A percentile compares a stretch with the other conserved stretches of the same genome.
Conservation (phyloP, 1,284 basidiomycete species). For the Puccinia coronata region DNA sequence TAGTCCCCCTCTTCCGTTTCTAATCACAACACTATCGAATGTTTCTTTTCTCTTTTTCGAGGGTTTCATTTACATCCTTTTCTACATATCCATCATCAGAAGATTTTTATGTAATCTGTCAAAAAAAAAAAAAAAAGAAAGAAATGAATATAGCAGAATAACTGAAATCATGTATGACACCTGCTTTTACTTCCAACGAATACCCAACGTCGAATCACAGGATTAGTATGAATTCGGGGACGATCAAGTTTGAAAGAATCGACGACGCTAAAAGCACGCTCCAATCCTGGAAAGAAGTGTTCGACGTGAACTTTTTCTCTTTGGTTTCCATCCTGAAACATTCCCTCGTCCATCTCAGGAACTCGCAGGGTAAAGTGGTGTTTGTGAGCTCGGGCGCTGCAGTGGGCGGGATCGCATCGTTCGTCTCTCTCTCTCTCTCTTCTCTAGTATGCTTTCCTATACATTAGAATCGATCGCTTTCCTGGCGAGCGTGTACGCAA, state of each 20-base stretch:
- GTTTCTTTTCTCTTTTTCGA: no score
- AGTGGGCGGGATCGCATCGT: constrained; percentile 24
- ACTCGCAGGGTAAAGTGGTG: constrained; percentile 15
- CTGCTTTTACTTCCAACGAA: neutral
- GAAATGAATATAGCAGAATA: neutral
- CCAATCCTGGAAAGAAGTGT: constrained; percentile 25
- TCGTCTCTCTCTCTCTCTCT: neutral
- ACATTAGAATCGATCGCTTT: no score
- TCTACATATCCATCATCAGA: no score
- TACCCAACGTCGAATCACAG: neutral
- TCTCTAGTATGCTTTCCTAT: neutral
- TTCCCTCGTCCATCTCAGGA: constrained; percentile 15
- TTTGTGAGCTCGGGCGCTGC: constrained; percentile 45
- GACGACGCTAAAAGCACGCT: neutral
- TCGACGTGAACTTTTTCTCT: constrained; percentile 47
- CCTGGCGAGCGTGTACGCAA: no score
- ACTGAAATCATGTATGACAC: neutral
- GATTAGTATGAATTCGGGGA: constrained; percentile 47
- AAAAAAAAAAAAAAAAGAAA: no score
- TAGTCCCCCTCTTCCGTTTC: no score
- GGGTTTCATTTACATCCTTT: no score
- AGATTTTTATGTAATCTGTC: no score
- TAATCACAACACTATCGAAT: no score
- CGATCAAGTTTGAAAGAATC: constrained; percentile 34
- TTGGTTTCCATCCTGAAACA: constrained; percentile 31